Evolutionary conservation across 495 filamentous ascomycete genomes (phyloP).

Genomic region (Aspergillus kassunensis): DNA sequence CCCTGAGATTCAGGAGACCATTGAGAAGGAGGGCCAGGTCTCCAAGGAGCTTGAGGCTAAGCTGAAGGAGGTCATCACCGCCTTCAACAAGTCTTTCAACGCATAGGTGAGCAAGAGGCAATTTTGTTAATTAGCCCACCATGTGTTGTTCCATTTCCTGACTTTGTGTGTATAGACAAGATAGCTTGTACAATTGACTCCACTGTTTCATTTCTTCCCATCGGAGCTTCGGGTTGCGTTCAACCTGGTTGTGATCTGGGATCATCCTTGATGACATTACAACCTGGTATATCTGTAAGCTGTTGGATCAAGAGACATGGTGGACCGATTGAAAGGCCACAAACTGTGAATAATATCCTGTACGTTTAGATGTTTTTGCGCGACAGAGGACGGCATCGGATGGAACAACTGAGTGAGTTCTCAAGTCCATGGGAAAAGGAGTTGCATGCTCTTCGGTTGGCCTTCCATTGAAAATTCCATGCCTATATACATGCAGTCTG

Average conservation of each 20-base stretch:
- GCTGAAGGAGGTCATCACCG: constrained; percentile 71
- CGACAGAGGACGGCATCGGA: constrained; percentile 32
- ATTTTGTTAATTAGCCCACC: constrained; percentile 32
- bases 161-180: constrained; percentile 52
- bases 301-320: constrained; percentile 16
- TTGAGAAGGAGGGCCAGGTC: constrained; percentile 93
- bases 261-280: constrained; percentile 2
- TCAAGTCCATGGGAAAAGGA: constrained; percentile 11
- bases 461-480: constrained; percentile 15
- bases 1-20: constrained; percentile 74
- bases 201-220: constrained; percentile 43
- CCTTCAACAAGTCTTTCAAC: constrained; percentile 93
- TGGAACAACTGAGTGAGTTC: constrained; percentile 4
- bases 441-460: constrained; percentile 12
- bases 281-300: constrained; percentile 20
- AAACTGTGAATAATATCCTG: constrained; percentile 50
- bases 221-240: constrained; percentile 19
- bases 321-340: constrained; percentile 18
- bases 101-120: constrained; percentile 48
- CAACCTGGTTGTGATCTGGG: constrained; percentile 16
- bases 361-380: constrained; percentile 48
- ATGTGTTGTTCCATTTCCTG: constrained; percentile 40
- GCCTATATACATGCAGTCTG: constrained; percentile 25
- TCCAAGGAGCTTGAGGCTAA: constrained; percentile 91
- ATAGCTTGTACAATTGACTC: constrained; percentile 55